Evolutionary conservation across 768 basidiomycete genomes (phyloP), one percentile per base, ranked within the genome.

Genomic region (Clavulina sp.): DNA sequence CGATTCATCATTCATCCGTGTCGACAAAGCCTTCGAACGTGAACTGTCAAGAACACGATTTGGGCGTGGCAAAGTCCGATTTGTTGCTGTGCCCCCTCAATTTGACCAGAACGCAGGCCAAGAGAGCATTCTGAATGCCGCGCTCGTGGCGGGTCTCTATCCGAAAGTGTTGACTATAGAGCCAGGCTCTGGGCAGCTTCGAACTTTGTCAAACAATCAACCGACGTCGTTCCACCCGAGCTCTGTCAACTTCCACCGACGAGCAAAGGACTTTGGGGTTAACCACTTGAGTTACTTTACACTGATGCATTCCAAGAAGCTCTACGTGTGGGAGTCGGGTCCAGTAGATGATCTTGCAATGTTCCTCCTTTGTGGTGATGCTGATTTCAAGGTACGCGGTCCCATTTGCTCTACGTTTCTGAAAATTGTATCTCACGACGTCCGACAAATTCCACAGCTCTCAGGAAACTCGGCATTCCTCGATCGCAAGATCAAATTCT

Each of bases 271-370:
- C 50, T 80, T 91, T 57, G 81, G 78, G 0, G 74, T 74, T 13
- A 80, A 81, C 54, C 72, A 87, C 64, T 62, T 93, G 48, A 70
- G 73, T 16, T 93, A 89, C 63, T 95, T 91, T 63, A 92, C 88
- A 1, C 69, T 93, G 33, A 92, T 89, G 86, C 88, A 89, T 61
- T 92, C 91, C 4, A 95, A 88, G 66, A 88, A 78, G 62, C 65
- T 92, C 26, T 93, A 87, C 65, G 84, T 75, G 18, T 95, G 89
- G 89, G 93, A 97, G 64, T 88, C 83, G 0, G 80, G 86, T 4
- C 85, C 89, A 4, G 76, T 85, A 5, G 85, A 95, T 56, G 86
- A 93, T 57, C 64, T 84, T 26, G 76, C 86, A 3, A 63, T 97
- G 49, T 60, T 87, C 26, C 68, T 96, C 18, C 67, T 96, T 0